These are phyloP conservation scores for Hypoxylon sp. DNA, from an alignment of 2,329 filamentous ascomycete genomes.

Conservation along the genomic window DNA sequence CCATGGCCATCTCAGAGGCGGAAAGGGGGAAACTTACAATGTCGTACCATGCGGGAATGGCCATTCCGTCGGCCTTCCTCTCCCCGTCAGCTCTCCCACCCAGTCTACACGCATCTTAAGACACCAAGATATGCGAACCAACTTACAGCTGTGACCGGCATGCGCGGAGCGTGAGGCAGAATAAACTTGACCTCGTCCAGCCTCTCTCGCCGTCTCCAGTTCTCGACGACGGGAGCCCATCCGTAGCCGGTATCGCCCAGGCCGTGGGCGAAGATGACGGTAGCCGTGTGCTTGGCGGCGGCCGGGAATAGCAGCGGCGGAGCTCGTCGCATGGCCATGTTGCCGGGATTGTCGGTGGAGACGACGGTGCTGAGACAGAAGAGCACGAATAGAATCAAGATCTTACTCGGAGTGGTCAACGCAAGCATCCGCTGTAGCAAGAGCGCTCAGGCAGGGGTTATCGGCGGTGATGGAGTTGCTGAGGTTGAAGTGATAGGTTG, in stretches of 20 bases:
- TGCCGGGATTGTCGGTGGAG: constrained; percentile 16
- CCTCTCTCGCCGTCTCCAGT: constrained; percentile 80
- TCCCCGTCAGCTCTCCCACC: constrained; percentile 3
- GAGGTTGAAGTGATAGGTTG: neutral
- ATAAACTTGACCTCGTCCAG: constrained; percentile 94
- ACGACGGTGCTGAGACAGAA: constrained; percentile 1
- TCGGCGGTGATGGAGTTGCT: neutral
- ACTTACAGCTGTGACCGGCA: constrained; percentile 83
- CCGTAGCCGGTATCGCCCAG: constrained; percentile 84
- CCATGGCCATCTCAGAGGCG: neutral
- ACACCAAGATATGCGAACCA: neutral
- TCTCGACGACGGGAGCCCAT: constrained; percentile 84
- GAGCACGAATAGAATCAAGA: constrained; percentile 6
- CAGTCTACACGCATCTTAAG: neutral
- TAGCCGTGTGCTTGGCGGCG: constrained; percentile 76
- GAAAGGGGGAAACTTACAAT: constrained; percentile 60
- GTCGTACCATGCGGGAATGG: constrained; percentile 90
- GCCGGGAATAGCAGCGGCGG: constrained; percentile 44
- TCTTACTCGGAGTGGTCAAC: neutral
- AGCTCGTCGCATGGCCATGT: constrained; percentile 39
- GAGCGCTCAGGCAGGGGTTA: neutral
- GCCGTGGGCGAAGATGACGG: constrained; percentile 93
- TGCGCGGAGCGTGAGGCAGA: constrained; percentile 86
- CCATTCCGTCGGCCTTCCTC: constrained; percentile 74
- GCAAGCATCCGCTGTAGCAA: constrained; percentile 18